phyloP scores from a whole-genome alignment of 2,329 filamentous ascomycete genomes.

The Neopestalotiopsis rosae region DNA sequence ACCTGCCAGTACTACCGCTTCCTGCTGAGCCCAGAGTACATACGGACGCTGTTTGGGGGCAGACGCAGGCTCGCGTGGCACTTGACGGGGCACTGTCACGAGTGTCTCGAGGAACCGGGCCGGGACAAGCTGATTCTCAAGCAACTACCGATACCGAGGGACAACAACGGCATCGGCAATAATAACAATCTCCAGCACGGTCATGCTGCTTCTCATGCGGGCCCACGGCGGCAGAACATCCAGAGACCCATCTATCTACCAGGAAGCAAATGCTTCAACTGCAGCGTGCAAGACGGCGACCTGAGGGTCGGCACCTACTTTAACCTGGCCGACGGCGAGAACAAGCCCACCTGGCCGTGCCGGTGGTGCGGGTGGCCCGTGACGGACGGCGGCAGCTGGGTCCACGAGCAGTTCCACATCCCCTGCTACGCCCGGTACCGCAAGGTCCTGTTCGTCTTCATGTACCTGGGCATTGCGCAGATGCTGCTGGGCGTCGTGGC shows the following conservation, averaged over 20 bases:
- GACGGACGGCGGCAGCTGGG: slow-evolving; percentile 33
- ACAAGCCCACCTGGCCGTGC: slow-evolving; percentile 42
- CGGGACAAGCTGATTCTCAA: slow-evolving; percentile 39
- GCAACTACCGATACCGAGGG: slow-evolving; percentile 33
- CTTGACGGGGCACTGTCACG: slow-evolving; percentile 45
- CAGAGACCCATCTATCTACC: too few species aligned
- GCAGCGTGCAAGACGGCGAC: slow-evolving; percentile 40
- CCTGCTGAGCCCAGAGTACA: slow-evolving; percentile 39
- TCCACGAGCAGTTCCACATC: slow-evolving; percentile 46
- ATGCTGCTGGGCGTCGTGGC: slow-evolving; percentile 40
- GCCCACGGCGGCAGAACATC: too few species aligned
- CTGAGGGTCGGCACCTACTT: slow-evolving; percentile 43
- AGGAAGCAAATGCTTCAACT: slow-evolving; percentile 45
- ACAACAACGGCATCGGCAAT: background rate
- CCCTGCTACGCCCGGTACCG: slow-evolving; percentile 46
- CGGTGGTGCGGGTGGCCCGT: slow-evolving; percentile 51
- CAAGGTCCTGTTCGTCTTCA: slow-evolving; percentile 41
- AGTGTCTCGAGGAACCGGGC: slow-evolving; percentile 41
- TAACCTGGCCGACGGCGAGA: slow-evolving; percentile 39
- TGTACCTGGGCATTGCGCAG: slow-evolving; percentile 45
- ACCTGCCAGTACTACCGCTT: slow-evolving; percentile 44
- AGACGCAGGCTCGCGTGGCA: slow-evolving; percentile 32
- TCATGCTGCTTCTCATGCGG: too few species aligned
- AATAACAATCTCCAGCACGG: too few species aligned
- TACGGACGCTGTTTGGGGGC: slow-evolving; percentile 43